phyloP scores from a whole-genome alignment of 2,329 filamentous ascomycete species.

The Fusarium sp. region DNA sequence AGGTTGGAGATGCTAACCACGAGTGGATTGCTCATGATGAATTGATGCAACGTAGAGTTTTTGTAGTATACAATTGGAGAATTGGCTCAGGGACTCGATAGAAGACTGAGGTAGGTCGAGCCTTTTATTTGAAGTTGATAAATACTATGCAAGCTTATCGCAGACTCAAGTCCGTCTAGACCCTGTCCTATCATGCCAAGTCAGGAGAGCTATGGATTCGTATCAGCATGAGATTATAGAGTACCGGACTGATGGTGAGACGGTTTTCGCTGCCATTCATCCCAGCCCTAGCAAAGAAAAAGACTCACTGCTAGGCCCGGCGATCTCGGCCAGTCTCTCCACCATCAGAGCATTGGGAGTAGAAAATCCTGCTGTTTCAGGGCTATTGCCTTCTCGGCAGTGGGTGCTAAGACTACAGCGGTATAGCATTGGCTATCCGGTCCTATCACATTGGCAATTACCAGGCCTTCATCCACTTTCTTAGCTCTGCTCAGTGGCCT shows the following conservation, averaged over 20 bases:
- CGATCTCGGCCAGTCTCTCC: slow-evolving; percentile 1
- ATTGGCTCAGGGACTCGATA: background rate
- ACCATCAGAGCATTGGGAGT: background rate
- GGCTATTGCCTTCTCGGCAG: background rate
- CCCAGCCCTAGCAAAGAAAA: background rate
- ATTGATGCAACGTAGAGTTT: background rate
- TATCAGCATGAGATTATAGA: background rate
- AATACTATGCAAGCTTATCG: background rate
- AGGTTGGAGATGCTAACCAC: slow-evolving; percentile 31
- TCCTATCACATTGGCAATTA: background rate
- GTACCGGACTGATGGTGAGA: background rate
- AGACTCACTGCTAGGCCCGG: background rate
- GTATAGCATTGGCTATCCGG: background rate
- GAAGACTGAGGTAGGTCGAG: rapidly evolving
- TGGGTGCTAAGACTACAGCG: background rate
- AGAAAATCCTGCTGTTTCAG: background rate
- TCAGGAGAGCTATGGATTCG: slow-evolving; percentile 7
- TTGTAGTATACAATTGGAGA: background rate
- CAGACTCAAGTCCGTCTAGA: background rate
- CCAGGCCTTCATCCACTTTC: background rate
- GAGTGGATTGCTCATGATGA: slow-evolving; percentile 31
- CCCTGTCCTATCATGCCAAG: background rate
- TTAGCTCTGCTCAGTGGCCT: background rate
- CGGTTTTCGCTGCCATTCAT: background rate
- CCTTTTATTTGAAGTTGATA: background rate